phyloP scores from a whole-genome alignment of 495 filamentous ascomycete genomes.

The Sabuloglossum arenarium region DNA sequence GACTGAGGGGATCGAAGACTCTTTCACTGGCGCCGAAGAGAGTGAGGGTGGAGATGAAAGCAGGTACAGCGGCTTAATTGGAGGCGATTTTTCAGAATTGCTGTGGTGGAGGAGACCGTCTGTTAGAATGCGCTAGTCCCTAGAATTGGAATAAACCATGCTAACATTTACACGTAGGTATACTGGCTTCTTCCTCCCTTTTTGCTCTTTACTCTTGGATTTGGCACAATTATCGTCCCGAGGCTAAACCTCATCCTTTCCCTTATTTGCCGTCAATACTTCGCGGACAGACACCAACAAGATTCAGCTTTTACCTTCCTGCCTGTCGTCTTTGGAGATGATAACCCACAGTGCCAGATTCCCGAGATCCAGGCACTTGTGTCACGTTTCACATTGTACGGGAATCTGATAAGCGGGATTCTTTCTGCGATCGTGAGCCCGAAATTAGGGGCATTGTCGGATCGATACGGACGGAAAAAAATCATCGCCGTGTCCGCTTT shows the following conservation, averaged over 20 bases:
- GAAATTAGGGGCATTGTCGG: conserved; percentile 65
- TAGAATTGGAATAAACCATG: conserved; percentile 1
- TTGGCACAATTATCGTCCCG: conserved; percentile 62
- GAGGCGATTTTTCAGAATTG: conserved; percentile 37
- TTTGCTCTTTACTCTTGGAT: conserved; percentile 56
- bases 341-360: conserved; percentile 52
- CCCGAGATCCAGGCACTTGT: conserved; percentile 54
- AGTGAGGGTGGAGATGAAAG: background rate
- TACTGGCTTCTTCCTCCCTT: conserved; percentile 70
- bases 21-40: background rate
- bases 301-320: conserved; percentile 39
- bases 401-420: conserved; percentile 47
- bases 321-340: conserved; percentile 41
- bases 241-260: conserved; percentile 61
- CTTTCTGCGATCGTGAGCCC: conserved; percentile 59
- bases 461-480: conserved; percentile 62
- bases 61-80: conserved; percentile 18
- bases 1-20: background rate
- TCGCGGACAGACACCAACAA: conserved; percentile 31
- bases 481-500: conserved; percentile 45
- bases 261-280: conserved; percentile 64
- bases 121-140: conserved; percentile 23
- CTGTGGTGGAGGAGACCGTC: conserved; percentile 57
- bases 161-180: conserved; percentile 29
- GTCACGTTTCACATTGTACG: conserved; percentile 53